These are phyloP conservation scores for Amylocystis lapponica DNA, from an alignment of 768 basidiomycete species.

Conservation along the genomic window DNA sequence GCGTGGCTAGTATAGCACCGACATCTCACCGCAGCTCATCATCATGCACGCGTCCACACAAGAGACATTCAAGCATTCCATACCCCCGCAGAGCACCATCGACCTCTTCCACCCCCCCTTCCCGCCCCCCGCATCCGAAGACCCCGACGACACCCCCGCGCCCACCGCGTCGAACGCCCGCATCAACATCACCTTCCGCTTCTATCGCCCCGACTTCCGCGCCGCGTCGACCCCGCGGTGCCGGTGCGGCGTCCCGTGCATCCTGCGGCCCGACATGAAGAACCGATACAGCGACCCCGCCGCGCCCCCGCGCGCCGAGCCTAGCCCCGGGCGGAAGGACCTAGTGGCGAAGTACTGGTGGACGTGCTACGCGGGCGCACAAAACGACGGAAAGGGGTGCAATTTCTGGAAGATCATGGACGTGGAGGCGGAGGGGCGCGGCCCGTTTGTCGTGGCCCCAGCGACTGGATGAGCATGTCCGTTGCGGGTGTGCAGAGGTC, in stretches of 20 bases:
- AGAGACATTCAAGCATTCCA: conserved; percentile 75
- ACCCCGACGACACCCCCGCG: conserved; percentile 1
- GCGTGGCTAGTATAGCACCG: background rate
- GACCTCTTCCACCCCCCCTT: conserved; percentile 63
- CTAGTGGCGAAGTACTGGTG: conserved; percentile 67
- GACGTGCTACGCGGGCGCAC: conserved; percentile 74
- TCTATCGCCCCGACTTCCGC: conserved; percentile 78
- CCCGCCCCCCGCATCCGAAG: conserved; percentile 13
- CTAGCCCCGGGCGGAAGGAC: conserved; percentile 1
- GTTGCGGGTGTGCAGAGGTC: too few relatives aligned
- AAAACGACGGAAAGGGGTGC: conserved; percentile 82
- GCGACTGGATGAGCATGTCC: too few relatives aligned
- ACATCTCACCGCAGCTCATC: conserved; percentile 42
- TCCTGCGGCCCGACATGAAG: conserved; percentile 78
- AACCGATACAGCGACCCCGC: conserved; percentile 35
- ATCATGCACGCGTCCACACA: conserved; percentile 87
- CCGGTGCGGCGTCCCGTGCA: conserved; percentile 64
- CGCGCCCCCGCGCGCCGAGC: background rate
- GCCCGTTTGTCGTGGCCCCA: conserved; percentile 39
- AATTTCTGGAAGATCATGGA: conserved; percentile 71
- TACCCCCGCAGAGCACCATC: conserved; percentile 65
- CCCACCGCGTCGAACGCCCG: conserved; percentile 51
- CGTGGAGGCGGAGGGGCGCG: conserved; percentile 60
- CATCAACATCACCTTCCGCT: conserved; percentile 84
- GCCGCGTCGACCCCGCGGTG: conserved; percentile 64